phyloP scores from a whole-genome alignment of 148 eudicot genomes.

The Agrostemma githago region DNA sequence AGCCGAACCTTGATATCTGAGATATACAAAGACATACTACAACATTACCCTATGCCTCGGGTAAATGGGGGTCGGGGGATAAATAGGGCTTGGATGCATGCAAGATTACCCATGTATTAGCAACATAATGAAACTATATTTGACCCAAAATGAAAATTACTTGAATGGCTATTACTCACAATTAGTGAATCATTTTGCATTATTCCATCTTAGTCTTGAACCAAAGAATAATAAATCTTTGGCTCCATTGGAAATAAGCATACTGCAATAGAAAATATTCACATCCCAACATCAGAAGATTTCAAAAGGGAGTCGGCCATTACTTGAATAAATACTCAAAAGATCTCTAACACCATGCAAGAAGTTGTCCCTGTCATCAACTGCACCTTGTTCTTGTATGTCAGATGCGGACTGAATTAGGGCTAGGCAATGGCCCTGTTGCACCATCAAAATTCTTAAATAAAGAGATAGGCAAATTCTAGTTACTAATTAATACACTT shows the following conservation, averaged over 20 bases:
- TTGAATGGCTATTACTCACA: no score
- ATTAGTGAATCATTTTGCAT: no score
- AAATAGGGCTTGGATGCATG: no score
- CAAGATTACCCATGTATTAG: no score
- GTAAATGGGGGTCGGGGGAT: no score
- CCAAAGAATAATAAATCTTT: no score
- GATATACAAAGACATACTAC: no score
- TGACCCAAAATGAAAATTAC: no score
- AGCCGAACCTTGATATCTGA: no score
- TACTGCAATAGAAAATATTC: not conserved
- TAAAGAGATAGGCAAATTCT: not conserved
- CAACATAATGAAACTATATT: no score
- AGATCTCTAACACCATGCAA: constrained; percentile 97
- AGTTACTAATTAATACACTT: not conserved
- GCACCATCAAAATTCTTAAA: constrained; percentile 16
- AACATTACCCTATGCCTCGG: no score
- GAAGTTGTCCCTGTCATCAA: constrained; percentile 91
- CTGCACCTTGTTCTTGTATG: constrained; percentile 97
- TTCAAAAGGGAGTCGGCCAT: constrained; percentile 6
- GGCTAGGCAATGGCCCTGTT: constrained; percentile 69
- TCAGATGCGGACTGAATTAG: constrained; percentile 84
- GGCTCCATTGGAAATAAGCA: not conserved
- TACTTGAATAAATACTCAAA: constrained; percentile 93
- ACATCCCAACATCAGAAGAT: not conserved
- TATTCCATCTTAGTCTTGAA: no score